These are phyloP conservation scores for Fusarium nematophilum DNA, from an alignment of 2,329 filamentous ascomycete species.

Conservation along the genomic window DNA sequence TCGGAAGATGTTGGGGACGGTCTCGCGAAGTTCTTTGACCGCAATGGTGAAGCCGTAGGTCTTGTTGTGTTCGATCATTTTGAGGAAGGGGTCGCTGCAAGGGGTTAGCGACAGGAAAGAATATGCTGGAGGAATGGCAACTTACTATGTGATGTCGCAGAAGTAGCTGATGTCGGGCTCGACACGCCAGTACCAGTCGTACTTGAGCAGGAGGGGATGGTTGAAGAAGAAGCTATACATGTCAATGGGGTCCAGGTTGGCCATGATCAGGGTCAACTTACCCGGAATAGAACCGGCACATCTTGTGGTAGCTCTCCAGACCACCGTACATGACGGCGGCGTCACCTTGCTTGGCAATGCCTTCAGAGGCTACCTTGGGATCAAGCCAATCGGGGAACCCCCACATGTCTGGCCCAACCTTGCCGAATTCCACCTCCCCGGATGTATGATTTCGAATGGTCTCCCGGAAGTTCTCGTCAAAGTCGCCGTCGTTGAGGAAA, in stretches of 20 bases:
- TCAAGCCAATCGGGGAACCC: constrained; percentile 98
- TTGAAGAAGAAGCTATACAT: constrained; percentile 87
- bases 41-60: constrained; percentile 99
- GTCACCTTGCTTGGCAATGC: constrained; percentile 96
- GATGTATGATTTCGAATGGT: constrained; percentile 92
- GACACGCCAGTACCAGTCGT: constrained; percentile 99
- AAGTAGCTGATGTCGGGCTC: constrained; percentile 99
- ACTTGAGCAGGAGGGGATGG: constrained; percentile 92
- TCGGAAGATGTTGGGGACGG: constrained; percentile 97
- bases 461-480: constrained; percentile 94
- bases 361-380: constrained; percentile 91
- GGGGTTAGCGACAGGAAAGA: constrained; percentile 17
- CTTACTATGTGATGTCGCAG: constrained; percentile 97
- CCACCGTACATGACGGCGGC: constrained; percentile 99
- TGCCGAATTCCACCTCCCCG: constrained; percentile 88
- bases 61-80: constrained; percentile 95
- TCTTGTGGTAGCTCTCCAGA: constrained; percentile 98
- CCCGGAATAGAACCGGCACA: constrained; percentile 99
- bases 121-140: background rate
- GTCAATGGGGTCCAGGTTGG: constrained; percentile 34
- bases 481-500: constrained; percentile 97
- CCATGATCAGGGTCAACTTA: constrained; percentile 56
- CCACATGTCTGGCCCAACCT: constrained; percentile 92
- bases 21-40: constrained; percentile 97
- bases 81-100: constrained; percentile 87